Evolutionary conservation across 805 yeast genomes (phyloP), one percentile per base, ranked within the genome.

Genomic region (Ogataea wickerhamii): DNA sequence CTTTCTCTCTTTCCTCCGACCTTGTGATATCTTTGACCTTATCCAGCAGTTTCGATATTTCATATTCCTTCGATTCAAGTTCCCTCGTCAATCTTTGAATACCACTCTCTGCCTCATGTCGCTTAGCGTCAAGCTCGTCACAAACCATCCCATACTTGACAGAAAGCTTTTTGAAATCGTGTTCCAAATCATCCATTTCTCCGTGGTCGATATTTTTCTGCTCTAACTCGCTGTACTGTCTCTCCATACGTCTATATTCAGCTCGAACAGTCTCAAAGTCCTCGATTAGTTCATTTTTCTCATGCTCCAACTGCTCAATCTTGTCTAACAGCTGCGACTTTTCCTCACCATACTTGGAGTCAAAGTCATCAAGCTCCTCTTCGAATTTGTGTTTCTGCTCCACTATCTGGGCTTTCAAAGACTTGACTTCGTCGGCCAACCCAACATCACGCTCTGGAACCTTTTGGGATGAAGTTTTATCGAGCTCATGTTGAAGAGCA

Each of bases 141-240:
- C 52, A 38, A 7, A 56, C 52, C 10, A 52, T 33, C 35, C 64
- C 62, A 37, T 65, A 64, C 34, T 59, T 55, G 4, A 63, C 37
- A 0, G 68, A 52, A 4, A 69, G 52, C n/a, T 63, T 56, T 27
- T 62, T 62, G 36, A 71, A 55, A 39, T 68, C 73, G n/a, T 57
- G 45, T 18, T 64, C 61, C 11, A 67, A 64, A 29, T 58, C 60
- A 7, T 41, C 24, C 12, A 41, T 32, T 13, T 38, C 39, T 17
- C 11, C 6, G 11, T 29, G 17, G 13, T 13, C 11, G 13, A 7
- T 27, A n/a, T 37, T 14, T 5, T 38, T 16, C 8, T 37, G 41
- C 4, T 28, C 36, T 11, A 43, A 24, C 5, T 39, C 48, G 40
- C 32, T 47, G 43, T 31, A 34, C 25, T 22, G 41, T 2, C 18